phyloP scores from a whole-genome alignment of 78 protist species.

The Chrysochromulina parva region DNA sequence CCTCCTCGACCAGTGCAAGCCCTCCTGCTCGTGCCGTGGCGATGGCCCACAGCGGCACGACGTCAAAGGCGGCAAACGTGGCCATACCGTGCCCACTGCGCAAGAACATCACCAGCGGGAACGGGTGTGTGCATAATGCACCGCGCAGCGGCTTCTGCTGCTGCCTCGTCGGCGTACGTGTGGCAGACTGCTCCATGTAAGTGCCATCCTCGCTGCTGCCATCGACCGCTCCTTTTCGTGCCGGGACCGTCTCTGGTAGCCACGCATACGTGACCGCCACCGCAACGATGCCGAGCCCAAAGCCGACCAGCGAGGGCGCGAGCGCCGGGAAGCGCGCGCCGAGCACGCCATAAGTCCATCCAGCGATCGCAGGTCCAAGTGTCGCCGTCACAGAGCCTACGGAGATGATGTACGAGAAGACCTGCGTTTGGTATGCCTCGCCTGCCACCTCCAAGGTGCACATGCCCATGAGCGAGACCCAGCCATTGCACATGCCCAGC shows the following conservation, averaged over 20 bases:
- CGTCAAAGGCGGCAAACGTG: background rate
- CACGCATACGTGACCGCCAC: background rate
- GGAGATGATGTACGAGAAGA: background rate
- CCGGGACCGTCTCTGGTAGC: slow-evolving; percentile 3
- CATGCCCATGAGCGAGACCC: background rate
- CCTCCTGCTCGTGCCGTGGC: background rate
- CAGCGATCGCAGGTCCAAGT: background rate
- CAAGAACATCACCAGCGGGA: background rate
- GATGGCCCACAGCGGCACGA: slow-evolving; percentile 16
- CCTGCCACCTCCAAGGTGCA: background rate
- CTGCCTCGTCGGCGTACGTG: background rate
- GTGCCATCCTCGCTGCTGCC: background rate
- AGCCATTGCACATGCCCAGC: background rate
- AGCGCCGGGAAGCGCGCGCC: background rate
- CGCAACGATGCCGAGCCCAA: background rate
- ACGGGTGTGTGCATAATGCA: background rate
- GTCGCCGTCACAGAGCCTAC: background rate
- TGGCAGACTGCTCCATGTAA: too few species aligned
- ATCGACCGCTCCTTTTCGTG: background rate
- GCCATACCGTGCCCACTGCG: background rate
- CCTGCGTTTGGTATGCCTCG: background rate
- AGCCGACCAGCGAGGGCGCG: slow-evolving; percentile 6
- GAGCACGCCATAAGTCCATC: background rate
- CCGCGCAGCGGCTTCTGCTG: background rate
- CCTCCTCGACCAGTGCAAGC: background rate